phyloP scores from a whole-genome alignment of 371 early-diverging fungal genomes.

The Rhizopus stolonifer region DNA sequence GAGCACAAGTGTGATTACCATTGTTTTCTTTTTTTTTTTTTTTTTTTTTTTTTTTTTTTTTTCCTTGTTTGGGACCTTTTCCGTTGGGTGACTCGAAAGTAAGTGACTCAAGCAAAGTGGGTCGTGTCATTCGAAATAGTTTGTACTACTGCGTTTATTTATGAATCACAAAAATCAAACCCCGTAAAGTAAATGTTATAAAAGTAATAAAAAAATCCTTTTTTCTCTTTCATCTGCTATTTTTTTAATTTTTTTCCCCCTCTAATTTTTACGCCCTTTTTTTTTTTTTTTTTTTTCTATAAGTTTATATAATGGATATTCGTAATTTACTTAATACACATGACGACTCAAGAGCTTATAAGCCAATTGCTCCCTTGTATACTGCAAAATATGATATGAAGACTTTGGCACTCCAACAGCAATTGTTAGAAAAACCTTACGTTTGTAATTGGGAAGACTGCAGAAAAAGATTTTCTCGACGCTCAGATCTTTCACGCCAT shows the following conservation, averaged over 20 bases:
- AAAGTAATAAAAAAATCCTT: neutral
- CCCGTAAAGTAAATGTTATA: neutral
- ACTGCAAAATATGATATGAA: neutral
- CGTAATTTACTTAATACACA: constrained; percentile 44
- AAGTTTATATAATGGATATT: constrained; percentile 40
- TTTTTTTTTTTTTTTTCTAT: no score
- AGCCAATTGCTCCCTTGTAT: constrained; percentile 3
- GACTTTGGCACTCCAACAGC: neutral
- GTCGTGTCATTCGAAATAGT: no score
- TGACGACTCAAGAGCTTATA: constrained; percentile 6
- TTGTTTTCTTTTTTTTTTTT: no score
- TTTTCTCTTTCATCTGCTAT: neutral
- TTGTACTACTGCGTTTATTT: no score
- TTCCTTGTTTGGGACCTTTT: no score
- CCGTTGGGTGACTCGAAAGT: no score
- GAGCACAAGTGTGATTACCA: no score
- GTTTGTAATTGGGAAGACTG: constrained; percentile 69
- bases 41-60: no score
- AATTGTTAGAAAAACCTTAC: constrained; percentile 53
- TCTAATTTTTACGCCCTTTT: constrained; percentile 10
- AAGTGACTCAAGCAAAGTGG: no score
- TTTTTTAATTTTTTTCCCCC: constrained; percentile 2
- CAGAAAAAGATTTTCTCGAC: constrained; percentile 72
- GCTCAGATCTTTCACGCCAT: constrained; percentile 79
- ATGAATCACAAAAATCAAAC: no score